Base-by-base conservation (phyloP, 139 green algal genomes). In the Mychonastes homosphaera region DNA sequence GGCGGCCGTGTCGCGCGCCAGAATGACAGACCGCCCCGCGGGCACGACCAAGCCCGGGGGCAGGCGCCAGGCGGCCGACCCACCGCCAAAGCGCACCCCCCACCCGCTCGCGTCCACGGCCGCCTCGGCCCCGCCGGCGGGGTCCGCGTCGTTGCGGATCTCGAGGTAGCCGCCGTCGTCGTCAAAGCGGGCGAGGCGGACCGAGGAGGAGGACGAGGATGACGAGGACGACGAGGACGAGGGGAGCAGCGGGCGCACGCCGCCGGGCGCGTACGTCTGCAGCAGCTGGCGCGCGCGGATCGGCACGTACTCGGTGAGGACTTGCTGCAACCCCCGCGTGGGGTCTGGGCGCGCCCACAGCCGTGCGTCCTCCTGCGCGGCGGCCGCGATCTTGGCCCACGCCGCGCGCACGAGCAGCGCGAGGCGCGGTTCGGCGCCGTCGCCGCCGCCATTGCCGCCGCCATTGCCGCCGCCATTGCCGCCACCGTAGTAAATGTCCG, bases 61-160 rank as follows among this genome's bases (percentile, higher is more conserved):
- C n/a, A n/a, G n/a, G n/a, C n/a, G n/a, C n/a, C n/a, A n/a, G n/a
- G n/a, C n/a, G n/a, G n/a, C n/a, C n/a, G n/a, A n/a, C 1, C 53
- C 58, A 0, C 74, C 74, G 10, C 54, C 48, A 2, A 71, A 68
- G 8, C 12, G 12, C 24, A 93, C 35, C 26, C 36, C 58, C 79
- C 80, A 91, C 7, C 62, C 60, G n/a, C 55, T 76, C 5, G 91
- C n/a, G 48, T 93, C 85, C 0, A 88, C 65, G 27, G 84, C 83
- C 46, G 69, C 65, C n/a, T n/a, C n/a, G n/a, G n/a, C n/a, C n/a
- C n/a, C n/a, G n/a, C n/a, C n/a, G n/a, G n/a, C n/a, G n/a, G n/a
- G n/a, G 16, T 18, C 23, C 43, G 77, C 76, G 16, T 54, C 41
- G 51, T 87, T 87, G 33, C 24, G 13, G 1, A 91, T 33, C 72